These are phyloP conservation scores for Cladosporium cucumerinum DNA, from an alignment of 2,329 filamentous ascomycete genomes.

Conservation along the genomic window DNA sequence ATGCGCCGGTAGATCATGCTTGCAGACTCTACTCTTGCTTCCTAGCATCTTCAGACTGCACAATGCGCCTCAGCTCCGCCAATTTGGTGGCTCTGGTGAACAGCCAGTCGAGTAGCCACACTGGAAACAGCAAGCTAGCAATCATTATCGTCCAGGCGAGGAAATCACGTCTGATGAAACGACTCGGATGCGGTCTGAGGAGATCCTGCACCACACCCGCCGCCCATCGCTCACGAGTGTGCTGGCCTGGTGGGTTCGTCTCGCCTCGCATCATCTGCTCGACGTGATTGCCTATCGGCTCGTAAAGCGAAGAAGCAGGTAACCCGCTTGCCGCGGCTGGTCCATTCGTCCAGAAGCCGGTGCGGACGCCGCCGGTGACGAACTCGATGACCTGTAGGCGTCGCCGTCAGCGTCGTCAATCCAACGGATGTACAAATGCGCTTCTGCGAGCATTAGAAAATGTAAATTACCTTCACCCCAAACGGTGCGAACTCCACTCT, in stretches of 20 bases:
- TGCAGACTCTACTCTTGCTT: neutral
- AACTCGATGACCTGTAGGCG: constrained; percentile 20
- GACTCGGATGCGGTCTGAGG: constrained; percentile 16
- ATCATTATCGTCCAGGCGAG: constrained; percentile 5
- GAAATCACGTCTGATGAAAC: constrained; percentile 17
- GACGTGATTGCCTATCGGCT: constrained; percentile 18
- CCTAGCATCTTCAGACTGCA: constrained; percentile 1
- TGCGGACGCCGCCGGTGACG: constrained; percentile 22
- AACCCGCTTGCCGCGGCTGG: constrained; percentile 17
- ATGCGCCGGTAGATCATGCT: constrained; percentile 31
- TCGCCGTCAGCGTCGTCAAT: neutral
- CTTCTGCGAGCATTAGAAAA: neutral
- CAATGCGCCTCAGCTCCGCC: neutral
- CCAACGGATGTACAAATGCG: neutral
- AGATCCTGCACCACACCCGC: constrained; percentile 20
- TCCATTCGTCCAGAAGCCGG: constrained; percentile 16
- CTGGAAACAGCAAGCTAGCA: neutral
- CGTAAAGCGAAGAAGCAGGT: constrained; percentile 27
- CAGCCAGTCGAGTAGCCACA: constrained; percentile 2
- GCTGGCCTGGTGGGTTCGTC: constrained; percentile 13
- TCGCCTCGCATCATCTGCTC: constrained; percentile 14
- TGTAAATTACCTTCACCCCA: constrained; percentile 23
- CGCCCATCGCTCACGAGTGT: constrained; percentile 22
- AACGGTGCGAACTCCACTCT: constrained; percentile 31
- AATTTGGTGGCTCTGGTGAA: constrained; percentile 7